Evolutionary conservation across 371 early-diverging fungal genomes (phyloP), one percentile per base, ranked within the genome.

Genomic region (Lichtheimia hyalospora): DNA sequence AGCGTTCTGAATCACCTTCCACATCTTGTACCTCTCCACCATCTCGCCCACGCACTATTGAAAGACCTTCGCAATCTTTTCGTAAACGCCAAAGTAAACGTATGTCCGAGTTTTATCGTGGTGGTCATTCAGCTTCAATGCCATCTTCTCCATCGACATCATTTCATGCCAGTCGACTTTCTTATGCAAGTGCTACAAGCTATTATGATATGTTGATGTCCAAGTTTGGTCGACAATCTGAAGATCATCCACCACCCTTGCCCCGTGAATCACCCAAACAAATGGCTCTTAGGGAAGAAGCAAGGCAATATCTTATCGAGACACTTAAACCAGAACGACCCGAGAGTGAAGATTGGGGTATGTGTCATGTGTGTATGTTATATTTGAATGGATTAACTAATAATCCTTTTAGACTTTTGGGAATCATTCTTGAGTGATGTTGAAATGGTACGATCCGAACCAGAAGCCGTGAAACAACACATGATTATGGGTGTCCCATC

Each of bases 401-500:
- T 20, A 14, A 28, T n/a, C 16, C 25, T 13, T 16, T 20, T 62
- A 79, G 80, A 74, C 20, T 79, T 79, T 44, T 79, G 80, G 76
- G 56, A 68, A 7, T 60, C 60, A 43, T 59, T 70, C 5, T 60
- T 75, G 42, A 50, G 60, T 8, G 74, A 74, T 53, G 64, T 68
- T 40, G 71, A 75, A 21, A 49, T 70, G 15, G 50, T 62, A 14
- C 46, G 58, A 42, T 54, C 67, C 2, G 62, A 76, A 8, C 62
- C 57, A 1, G 57, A 63, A 1, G 65, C 62, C 27, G 63, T 79
- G 40, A 64, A 65, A 24, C 54, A 60, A n/a, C 66, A 71, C 15
- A 52, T 79, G 8, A 44, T 52, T 4, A 52, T 58, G 1, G 97
- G 96, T 8, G 82, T 97, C n/a, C 97, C 97, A 0, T 68, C 85